Percentiles rank a stretch among this genome's conserved stretches.
Evolutionary conservation across 805 yeast species (phyloP).

Genomic region (Hanseniaspora meyeri): DNA sequence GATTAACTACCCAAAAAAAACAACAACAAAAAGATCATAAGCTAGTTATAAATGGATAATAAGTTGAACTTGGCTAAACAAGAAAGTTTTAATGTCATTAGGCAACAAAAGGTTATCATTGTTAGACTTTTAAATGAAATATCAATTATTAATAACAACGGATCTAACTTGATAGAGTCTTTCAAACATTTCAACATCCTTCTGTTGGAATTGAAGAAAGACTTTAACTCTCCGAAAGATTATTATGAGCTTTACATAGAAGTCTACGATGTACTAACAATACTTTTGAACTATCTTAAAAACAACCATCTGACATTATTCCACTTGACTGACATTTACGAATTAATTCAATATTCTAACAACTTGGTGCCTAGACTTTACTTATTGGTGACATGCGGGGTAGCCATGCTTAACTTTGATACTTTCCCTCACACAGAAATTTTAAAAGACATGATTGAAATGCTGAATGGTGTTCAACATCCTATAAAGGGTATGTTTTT

Average conservation of each 20-base stretch:
- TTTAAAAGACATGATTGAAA: slow-evolving; percentile 91
- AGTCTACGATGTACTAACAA: slow-evolving; percentile 68
- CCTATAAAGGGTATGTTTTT: slow-evolving; percentile 86
- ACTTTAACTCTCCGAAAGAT: slow-evolving; percentile 65
- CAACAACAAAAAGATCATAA: neutral
- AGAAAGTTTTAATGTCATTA: neutral
- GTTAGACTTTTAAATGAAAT: slow-evolving; percentile 10
- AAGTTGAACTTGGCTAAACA: neutral
- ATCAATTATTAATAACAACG: slow-evolving; percentile 8
- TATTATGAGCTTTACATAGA: slow-evolving; percentile 84
- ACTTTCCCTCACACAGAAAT: slow-evolving; percentile 76
- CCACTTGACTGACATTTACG: slow-evolving; percentile 75
- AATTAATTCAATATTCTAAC: slow-evolving; percentile 88
- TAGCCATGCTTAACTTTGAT: slow-evolving; percentile 66
- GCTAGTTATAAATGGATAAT: neutral
- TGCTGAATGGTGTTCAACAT: slow-evolving; percentile 94
- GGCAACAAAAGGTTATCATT: slow-evolving; percentile 9
- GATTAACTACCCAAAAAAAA: neutral
- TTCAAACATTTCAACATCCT: slow-evolving; percentile 8
- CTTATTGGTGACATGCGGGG: slow-evolving; percentile 89
- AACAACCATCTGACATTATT: slow-evolving; percentile 59
- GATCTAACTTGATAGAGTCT: slow-evolving; percentile 9
- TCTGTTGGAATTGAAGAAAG: slow-evolving; percentile 5
- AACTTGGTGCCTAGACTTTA: slow-evolving; percentile 85
- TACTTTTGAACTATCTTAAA: slow-evolving; percentile 50